Evolutionary conservation across 495 filamentous ascomycete genomes (phyloP).

Genomic region (Chaetomium fimeti): DNA sequence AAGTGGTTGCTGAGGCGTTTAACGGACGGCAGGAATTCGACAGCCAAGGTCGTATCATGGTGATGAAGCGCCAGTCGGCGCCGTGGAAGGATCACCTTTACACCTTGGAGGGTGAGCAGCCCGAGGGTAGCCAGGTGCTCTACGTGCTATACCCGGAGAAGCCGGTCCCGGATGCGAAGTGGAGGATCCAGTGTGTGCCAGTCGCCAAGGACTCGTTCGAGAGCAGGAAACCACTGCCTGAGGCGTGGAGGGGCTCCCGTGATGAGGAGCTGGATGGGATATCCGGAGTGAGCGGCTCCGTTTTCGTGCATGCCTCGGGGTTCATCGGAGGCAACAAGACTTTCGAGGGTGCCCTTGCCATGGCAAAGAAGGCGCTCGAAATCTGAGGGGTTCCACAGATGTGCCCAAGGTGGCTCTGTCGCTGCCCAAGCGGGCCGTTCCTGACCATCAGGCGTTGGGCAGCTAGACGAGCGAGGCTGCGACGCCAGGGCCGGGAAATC

Average conservation of each 20-base stretch:
- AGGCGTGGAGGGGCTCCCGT: conserved; percentile 84
- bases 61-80: conserved; percentile 68
- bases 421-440: conserved; percentile 24
- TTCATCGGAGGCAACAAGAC: conserved; percentile 96
- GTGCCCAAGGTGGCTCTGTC: background rate
- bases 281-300: conserved; percentile 68
- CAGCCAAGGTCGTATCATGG: conserved; percentile 71
- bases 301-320: conserved; percentile 91
- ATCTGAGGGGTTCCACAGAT: conserved; percentile 16
- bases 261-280: conserved; percentile 78
- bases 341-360: conserved; percentile 80
- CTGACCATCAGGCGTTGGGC: conserved; percentile 7
- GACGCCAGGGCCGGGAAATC: background rate
- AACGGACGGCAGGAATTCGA: conserved; percentile 62
- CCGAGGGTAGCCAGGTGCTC: conserved; percentile 57
- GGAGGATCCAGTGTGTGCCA: conserved; percentile 89
- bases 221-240: conserved; percentile 85
- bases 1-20: conserved; percentile 72
- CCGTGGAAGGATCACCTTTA: conserved; percentile 98
- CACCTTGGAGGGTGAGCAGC: conserved; percentile 66
- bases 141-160: conserved; percentile 95
- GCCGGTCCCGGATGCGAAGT: conserved; percentile 66
- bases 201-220: conserved; percentile 77
- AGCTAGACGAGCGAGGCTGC: background rate
- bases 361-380: conserved; percentile 70